Conservation (phyloP, 2,329 filamentous ascomycete species). For the Diplocarpon rosae region DNA sequence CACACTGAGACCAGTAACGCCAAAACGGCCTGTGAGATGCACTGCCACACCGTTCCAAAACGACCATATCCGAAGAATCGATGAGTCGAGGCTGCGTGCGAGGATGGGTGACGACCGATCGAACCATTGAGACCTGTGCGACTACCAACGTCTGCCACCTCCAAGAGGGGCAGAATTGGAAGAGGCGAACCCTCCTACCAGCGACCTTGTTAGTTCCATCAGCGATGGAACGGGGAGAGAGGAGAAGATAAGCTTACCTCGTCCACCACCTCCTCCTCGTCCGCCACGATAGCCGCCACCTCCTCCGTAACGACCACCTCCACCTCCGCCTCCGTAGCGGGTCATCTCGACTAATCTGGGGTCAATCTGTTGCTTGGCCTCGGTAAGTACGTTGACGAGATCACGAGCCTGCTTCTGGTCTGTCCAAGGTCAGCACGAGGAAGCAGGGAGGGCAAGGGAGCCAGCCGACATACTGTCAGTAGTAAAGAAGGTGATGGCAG, state of each 20-base stretch:
- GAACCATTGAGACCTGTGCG: constrained; percentile 14
- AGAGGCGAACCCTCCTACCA: constrained; percentile 40
- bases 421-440: constrained; percentile 29
- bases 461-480: constrained; percentile 76
- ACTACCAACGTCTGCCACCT: constrained; percentile 44
- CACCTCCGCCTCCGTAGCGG: constrained; percentile 61
- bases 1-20: constrained; percentile 21
- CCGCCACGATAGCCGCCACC: constrained; percentile 39
- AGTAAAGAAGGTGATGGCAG: constrained; percentile 96
- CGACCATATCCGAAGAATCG: constrained; percentile 10
- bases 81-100: constrained; percentile 10
- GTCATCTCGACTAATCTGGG: constrained; percentile 93
- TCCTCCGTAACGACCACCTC: constrained; percentile 26
- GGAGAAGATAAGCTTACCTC: constrained; percentile 29
- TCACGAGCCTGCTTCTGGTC: constrained; percentile 95
- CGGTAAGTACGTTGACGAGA: constrained; percentile 80
- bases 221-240: constrained; percentile 25
- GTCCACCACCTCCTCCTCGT: constrained; percentile 47
- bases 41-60: constrained; percentile 8
- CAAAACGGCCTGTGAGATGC: constrained; percentile 25
- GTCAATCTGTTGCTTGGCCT: constrained; percentile 97
- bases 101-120: constrained; percentile 5
- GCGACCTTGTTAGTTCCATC: constrained; percentile 29
- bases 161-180: constrained; percentile 48
- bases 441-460: constrained; percentile 6